A percentile compares a stretch with the other conserved stretches of the same genome.
Evolutionary conservation across 2,329 filamentous ascomycete genomes (phyloP).

Genomic region (Magnaporthiopsis incrustans): DNA sequence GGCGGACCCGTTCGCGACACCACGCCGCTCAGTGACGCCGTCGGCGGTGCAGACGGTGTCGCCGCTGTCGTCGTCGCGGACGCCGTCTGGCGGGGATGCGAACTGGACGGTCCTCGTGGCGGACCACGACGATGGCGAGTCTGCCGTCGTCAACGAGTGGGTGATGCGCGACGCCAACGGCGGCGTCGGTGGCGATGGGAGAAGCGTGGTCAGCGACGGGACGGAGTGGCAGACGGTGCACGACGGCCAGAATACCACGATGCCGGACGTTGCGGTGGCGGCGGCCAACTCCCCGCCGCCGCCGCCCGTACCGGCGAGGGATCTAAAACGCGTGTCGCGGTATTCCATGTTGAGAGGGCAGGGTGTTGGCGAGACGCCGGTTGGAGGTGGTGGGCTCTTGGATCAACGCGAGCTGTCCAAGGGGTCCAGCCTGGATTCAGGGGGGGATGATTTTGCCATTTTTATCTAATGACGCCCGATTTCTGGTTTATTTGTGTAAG

Average conservation of each 20-base stretch:
- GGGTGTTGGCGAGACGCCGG: no score
- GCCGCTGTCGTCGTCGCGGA: background rate
- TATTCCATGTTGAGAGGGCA: background rate
- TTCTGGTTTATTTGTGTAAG: background rate
- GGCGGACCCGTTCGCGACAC: conserved; percentile 19
- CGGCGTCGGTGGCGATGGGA: background rate
- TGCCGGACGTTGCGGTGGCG: background rate
- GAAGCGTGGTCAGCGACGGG: background rate
- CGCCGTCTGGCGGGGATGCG: conserved; percentile 1
- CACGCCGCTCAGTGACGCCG: conserved; percentile 23
- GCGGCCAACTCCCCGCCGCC: background rate
- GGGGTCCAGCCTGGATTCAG: background rate
- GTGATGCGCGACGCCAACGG: background rate
- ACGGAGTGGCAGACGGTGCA: background rate
- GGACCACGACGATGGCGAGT: background rate
- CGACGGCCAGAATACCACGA: background rate
- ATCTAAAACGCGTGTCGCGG: background rate
- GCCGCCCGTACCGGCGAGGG: background rate
- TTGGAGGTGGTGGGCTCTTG: no score
- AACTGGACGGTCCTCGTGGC: conserved; percentile 5
- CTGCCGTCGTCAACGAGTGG: conserved; percentile 7
- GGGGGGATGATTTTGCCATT: background rate
- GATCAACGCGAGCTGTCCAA: background rate
- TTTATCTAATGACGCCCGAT: background rate
- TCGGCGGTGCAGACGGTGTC: conserved; percentile 4